phyloP scores from a whole-genome alignment of 2,329 filamentous ascomycete genomes.

The Diaporthe batatas region DNA sequence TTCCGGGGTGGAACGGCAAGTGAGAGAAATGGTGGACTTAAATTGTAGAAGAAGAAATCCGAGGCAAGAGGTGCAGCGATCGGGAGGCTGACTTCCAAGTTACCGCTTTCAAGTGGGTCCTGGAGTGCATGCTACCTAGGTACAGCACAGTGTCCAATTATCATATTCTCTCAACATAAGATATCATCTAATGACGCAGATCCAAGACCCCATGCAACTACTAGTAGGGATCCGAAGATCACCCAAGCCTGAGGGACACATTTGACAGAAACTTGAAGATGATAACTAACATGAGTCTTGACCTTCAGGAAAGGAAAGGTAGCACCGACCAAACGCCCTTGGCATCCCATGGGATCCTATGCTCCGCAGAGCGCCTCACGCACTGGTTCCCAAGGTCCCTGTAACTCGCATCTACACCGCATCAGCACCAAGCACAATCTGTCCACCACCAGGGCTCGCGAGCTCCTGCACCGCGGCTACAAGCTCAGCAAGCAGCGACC shows the following conservation, averaged over 20 bases:
- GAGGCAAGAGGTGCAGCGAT: no score
- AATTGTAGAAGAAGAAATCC: no score
- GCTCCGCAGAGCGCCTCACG: no score
- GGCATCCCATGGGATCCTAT: no score
- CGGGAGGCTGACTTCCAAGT: no score
- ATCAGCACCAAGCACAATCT: not conserved
- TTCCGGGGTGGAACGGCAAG: no score
- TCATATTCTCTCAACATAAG: no score
- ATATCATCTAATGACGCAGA: no score
- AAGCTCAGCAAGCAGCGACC: conserved; percentile 52
- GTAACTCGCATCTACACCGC: not conserved
- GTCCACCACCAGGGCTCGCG: not conserved
- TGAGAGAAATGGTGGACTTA: not conserved
- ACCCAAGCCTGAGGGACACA: not conserved
- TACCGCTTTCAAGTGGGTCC: no score
- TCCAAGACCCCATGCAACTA: no score
- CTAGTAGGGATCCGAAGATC: not conserved
- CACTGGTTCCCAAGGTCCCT: no score
- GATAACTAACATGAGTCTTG: not conserved
- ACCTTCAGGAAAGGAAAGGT: not conserved
- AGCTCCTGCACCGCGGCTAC: conserved; percentile 42
- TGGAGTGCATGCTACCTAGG: not conserved
- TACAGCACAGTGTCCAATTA: no score
- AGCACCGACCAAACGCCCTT: not conserved
- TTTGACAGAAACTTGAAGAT: not conserved